Conservation (phyloP, 306 rosid species). For the Fragaria vesca region DNA sequence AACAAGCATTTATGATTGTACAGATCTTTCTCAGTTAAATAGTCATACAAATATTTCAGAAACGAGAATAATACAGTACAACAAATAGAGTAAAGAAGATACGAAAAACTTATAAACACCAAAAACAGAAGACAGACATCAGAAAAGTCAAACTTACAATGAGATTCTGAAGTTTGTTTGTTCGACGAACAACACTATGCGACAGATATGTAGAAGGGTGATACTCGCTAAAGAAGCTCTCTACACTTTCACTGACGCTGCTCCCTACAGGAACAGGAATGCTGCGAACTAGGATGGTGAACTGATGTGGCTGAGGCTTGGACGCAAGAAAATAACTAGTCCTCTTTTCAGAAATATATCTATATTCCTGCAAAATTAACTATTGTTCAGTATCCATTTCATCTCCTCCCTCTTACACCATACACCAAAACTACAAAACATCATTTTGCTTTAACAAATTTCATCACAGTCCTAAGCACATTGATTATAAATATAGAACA, state of each 20-base stretch:
- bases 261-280: conserved; percentile 52
- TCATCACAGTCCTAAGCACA: not conserved
- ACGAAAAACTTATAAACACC: conserved; percentile 17
- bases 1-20: conserved; percentile 8
- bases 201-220: conserved; percentile 81
- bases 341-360: conserved; percentile 66
- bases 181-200: conserved; percentile 61
- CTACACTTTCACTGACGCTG: conserved; percentile 61
- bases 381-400: conserved; percentile 29
- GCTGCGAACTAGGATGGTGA: conserved; percentile 76
- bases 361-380: conserved; percentile 66
- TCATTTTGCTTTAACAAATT: not conserved
- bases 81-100: not conserved
- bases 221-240: conserved; percentile 63
- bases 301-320: conserved; percentile 87
- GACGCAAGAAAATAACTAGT: conserved; percentile 71
- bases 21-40: not conserved
- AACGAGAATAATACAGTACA: not conserved
- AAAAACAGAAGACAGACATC: conserved; percentile 20
- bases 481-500: not conserved
- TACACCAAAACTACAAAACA: not conserved
- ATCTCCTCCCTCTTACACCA: conserved; percentile 22
- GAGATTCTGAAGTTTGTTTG: conserved; percentile 58
- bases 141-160: conserved; percentile 46
- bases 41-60: not conserved